These are phyloP conservation scores for Oryza officinalis DNA, from an alignment of 176 grass and related monocot genomes.

Conservation along the genomic window DNA sequence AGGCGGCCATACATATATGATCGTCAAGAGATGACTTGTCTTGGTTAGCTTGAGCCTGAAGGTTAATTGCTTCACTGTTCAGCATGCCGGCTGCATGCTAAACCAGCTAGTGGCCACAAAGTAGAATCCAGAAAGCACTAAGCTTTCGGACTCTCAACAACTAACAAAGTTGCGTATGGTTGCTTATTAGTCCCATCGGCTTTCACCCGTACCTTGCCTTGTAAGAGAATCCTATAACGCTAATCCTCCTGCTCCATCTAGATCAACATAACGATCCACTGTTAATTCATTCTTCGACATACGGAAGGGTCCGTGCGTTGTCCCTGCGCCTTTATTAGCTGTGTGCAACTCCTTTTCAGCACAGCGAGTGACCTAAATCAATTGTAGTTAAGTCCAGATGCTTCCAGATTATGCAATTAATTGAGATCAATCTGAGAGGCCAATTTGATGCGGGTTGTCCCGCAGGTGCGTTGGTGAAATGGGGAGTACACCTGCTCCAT, in stretches of 20 bases:
- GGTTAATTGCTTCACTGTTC: neutral
- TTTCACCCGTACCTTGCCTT: neutral
- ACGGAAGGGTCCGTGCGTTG: neutral
- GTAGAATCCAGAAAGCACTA: neutral
- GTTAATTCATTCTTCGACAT: neutral
- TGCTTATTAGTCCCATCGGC: neutral
- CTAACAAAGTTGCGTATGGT: too few species aligned
- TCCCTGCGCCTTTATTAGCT: neutral
- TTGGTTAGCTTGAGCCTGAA: neutral
- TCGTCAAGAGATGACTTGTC: neutral
- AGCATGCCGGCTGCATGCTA: neutral
- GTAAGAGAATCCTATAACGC: neutral
- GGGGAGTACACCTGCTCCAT: neutral
- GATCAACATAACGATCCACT: neutral
- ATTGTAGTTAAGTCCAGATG: neutral
- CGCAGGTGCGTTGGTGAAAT: neutral
- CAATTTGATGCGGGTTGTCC: neutral
- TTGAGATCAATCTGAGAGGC: neutral
- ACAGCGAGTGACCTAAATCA: neutral
- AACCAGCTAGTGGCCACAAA: neutral
- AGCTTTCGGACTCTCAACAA: too few species aligned
- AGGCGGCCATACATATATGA: neutral
- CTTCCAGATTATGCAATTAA: neutral
- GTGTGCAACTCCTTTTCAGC: neutral
- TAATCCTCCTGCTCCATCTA: neutral